Base-by-base conservation (phyloP, 306 rosid species). In the Gynostemma pentaphyllum region DNA sequence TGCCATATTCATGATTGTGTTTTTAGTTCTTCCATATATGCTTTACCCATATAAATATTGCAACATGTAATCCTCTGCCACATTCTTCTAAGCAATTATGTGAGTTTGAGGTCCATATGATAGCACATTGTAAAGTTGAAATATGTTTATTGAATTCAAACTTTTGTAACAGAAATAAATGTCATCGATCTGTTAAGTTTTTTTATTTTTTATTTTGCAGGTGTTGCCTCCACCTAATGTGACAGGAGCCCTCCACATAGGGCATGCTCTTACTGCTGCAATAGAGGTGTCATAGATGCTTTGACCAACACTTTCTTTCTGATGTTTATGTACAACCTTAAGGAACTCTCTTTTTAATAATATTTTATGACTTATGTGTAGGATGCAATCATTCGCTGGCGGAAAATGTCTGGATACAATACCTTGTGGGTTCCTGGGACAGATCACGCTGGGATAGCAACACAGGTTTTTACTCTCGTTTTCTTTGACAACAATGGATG, bases 371-470 rank as follows among this genome's bases (percentile, higher is more conserved):
- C 15, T 80, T 75, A 26, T 48, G 27, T 79, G 70, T 78, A 92
- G 99, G 99, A 92, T 74, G 87, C 95, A 5, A 84, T 92, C 70
- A 92, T 92, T 66, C 90, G 99, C 12, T 92, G 99, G 99, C 75
- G 85, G 42, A 84, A 90, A 77, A 92, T 92, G 99, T 81, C 85
- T 42, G 97, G 99, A 63, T 86, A 76, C 81, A 92, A 92, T 82
- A 28, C 87, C 68, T 68, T 92, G 84, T 92, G 99, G 97, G 95
- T 92, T 70, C 99, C 99, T 73, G 90, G 95, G 72, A 78, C 85
- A 88, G 99, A 92, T 78, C 99, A 92, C 73, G 95, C 99, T 8
- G 97, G 97, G 71, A 88, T 88, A 52, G 99, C 99, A n/a, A 92
- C 99, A 27, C 96, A 92, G 99, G 96, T 85, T 63, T 41, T 70